Evolutionary conservation across 2,329 filamentous ascomycete genomes (phyloP).

Genomic region (Passalora sequoiae): DNA sequence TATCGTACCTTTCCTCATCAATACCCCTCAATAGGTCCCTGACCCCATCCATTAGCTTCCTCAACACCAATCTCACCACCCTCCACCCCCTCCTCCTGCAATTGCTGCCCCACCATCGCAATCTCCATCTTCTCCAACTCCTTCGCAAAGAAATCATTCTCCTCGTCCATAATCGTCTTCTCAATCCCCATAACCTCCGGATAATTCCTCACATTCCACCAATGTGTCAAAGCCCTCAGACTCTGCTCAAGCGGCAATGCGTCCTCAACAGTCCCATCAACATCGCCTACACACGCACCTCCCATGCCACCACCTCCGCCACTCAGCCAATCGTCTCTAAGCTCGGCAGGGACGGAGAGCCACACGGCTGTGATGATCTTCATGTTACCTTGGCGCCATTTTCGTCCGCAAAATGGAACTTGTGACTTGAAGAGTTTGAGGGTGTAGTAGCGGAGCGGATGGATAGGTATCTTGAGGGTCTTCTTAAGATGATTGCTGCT

Average conservation of each 20-base stretch:
- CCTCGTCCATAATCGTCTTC: constrained; percentile 37
- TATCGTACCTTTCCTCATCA: too few species aligned
- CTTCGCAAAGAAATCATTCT: constrained; percentile 46
- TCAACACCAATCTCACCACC: constrained; percentile 19
- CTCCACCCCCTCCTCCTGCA: constrained; percentile 17
- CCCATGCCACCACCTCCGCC: constrained; percentile 54
- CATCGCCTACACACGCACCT: constrained; percentile 50
- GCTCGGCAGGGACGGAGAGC: constrained; percentile 83
- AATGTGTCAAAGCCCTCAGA: constrained; percentile 81
- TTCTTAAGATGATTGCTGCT: constrained; percentile 88
- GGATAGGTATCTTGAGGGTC: constrained; percentile 83
- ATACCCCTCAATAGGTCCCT: constrained; percentile 30
- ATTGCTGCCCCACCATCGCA: constrained; percentile 15
- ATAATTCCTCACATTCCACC: constrained; percentile 83
- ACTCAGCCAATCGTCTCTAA: constrained; percentile 90
- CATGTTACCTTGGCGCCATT: constrained; percentile 98
- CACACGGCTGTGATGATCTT: constrained; percentile 97
- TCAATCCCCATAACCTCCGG: constrained; percentile 65
- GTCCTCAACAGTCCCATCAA: constrained; percentile 91
- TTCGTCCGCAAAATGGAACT: constrained; percentile 94
- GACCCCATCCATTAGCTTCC: constrained; percentile 18
- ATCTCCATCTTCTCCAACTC: constrained; percentile 50
- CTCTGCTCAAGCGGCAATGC: constrained; percentile 89
- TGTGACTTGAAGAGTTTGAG: constrained; percentile 98
- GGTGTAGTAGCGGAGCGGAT: constrained; percentile 82